A percentile compares a stretch with the other conserved stretches of the same genome.
phyloP scores from a whole-genome alignment of 768 basidiomycete species.

The Termitomyces sp. region DNA sequence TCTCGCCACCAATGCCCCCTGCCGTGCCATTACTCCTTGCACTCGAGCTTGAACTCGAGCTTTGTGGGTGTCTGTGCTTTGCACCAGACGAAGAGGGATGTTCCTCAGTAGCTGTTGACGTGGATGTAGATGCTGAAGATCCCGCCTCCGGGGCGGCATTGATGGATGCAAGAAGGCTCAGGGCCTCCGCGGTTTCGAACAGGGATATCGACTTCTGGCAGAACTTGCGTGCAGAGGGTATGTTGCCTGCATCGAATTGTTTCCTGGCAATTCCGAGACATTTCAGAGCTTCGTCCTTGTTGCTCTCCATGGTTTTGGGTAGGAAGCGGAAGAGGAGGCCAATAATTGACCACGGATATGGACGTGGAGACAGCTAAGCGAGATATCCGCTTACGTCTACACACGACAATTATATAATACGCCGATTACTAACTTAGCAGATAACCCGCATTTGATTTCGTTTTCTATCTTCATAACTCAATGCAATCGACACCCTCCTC shows the following conservation, averaged over 20 bases:
- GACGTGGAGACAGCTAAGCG: conserved; percentile 21
- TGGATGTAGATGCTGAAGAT: conserved; percentile 38
- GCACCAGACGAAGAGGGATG: conserved; percentile 75
- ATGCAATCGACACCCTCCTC: conserved; percentile 21
- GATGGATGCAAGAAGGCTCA: conserved; percentile 63
- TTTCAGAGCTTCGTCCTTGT: conserved; percentile 86
- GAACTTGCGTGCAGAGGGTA: conserved; percentile 81
- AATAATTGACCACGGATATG: conserved; percentile 10
- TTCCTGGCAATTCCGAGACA: conserved; percentile 78
- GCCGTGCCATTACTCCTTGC: conserved; percentile 40
- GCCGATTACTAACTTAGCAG: conserved; percentile 10
- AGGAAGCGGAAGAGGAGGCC: conserved; percentile 3
- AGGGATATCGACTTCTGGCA: conserved; percentile 84
- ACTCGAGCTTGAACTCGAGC: conserved; percentile 16
- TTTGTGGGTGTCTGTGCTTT: conserved; percentile 54
- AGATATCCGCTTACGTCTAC: conserved; percentile 12
- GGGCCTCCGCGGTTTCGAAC: conserved; percentile 76
- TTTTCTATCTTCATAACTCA: conserved; percentile 5
- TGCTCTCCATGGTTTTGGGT: conserved; percentile 65
- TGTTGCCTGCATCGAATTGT: conserved; percentile 70
- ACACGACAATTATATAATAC: conserved; percentile 10
- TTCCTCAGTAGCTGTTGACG: conserved; percentile 48
- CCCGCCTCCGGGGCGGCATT: conserved; percentile 53
- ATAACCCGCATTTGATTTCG: neutral
- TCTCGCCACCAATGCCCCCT: conserved; percentile 65